A percentile compares a stretch with the other conserved stretches of the same genome.
phyloP scores from a whole-genome alignment of 371 early-diverging fungal species.

The Mortierella sp. region DNA sequence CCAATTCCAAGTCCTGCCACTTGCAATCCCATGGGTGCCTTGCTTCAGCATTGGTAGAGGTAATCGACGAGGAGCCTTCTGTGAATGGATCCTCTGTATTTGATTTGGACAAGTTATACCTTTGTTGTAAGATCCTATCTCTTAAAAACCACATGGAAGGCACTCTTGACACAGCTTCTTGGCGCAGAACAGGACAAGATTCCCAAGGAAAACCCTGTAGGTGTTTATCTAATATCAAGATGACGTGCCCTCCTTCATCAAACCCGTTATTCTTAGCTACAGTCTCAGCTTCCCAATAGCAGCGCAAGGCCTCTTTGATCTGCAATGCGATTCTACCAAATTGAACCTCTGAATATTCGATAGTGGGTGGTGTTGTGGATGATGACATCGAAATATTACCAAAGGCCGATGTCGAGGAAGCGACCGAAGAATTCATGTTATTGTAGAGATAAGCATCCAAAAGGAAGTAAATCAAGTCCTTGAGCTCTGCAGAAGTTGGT shows the following conservation, averaged over 20 bases:
- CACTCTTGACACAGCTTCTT: conserved; percentile 81
- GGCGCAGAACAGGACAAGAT: conserved; percentile 77
- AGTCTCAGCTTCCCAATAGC: conserved; percentile 56
- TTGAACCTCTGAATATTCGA: conserved; percentile 38
- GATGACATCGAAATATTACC: background rate
- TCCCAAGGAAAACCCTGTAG: conserved; percentile 90
- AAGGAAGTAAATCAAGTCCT: conserved; percentile 79
- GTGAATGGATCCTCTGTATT: background rate
- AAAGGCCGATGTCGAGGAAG: conserved; percentile 66
- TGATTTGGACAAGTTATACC: background rate
- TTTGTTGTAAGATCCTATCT: conserved; percentile 67
- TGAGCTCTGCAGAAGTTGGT: conserved; percentile 64
- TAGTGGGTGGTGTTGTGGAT: background rate
- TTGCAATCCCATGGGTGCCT: background rate
- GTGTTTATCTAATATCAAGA: conserved; percentile 87
- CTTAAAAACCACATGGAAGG: conserved; percentile 83
- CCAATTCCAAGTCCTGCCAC: conserved; percentile 59
- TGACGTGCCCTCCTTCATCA: conserved; percentile 65
- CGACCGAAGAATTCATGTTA: conserved; percentile 18
- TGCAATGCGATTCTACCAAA: conserved; percentile 29
- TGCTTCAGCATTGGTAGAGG: background rate
- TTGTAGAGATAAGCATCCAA: conserved; percentile 74
- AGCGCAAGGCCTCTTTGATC: conserved; percentile 35
- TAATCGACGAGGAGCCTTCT: background rate
- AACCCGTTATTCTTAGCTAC: conserved; percentile 51